Conservation (phyloP, 495 filamentous ascomycete genomes). For the Annulohypoxylon nitens region DNA sequence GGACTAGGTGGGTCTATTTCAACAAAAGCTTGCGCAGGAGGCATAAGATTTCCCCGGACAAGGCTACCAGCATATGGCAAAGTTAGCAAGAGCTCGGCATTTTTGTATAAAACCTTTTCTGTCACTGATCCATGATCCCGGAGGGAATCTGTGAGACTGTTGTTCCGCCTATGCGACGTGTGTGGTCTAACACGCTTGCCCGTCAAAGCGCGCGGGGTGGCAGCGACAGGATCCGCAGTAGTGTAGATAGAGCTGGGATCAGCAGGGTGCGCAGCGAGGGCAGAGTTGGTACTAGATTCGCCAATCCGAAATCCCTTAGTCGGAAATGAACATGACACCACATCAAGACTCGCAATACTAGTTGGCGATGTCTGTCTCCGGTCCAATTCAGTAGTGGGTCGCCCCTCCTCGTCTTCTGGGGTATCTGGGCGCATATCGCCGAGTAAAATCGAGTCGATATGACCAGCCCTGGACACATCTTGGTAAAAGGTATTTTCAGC, state of each 20-base stretch:
- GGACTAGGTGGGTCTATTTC: constrained; percentile 75
- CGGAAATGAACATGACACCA: constrained; percentile 87
- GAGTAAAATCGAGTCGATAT: constrained; percentile 59
- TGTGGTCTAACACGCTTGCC: constrained; percentile 65
- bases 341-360: constrained; percentile 69
- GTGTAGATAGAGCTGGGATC: constrained; percentile 64
- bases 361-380: constrained; percentile 62
- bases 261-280: constrained; percentile 74
- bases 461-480: constrained; percentile 63
- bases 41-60: constrained; percentile 83
- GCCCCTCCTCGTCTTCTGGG: constrained; percentile 55
- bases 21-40: constrained; percentile 81
- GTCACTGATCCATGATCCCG: constrained; percentile 73
- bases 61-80: constrained; percentile 83
- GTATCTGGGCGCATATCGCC: constrained; percentile 57
- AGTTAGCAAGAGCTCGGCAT: constrained; percentile 70
- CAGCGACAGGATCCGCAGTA: constrained; percentile 60
- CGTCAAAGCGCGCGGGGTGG: constrained; percentile 65
- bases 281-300: constrained; percentile 57
- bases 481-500: constrained; percentile 60
- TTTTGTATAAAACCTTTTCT: constrained; percentile 64
- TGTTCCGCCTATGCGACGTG: constrained; percentile 64
- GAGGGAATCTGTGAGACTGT: constrained; percentile 83
- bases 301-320: constrained; percentile 67
- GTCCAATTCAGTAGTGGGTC: constrained; percentile 38